phyloP scores from a whole-genome alignment of 1,139 yeast genomes.

The Meyerozyma sp. region DNA sequence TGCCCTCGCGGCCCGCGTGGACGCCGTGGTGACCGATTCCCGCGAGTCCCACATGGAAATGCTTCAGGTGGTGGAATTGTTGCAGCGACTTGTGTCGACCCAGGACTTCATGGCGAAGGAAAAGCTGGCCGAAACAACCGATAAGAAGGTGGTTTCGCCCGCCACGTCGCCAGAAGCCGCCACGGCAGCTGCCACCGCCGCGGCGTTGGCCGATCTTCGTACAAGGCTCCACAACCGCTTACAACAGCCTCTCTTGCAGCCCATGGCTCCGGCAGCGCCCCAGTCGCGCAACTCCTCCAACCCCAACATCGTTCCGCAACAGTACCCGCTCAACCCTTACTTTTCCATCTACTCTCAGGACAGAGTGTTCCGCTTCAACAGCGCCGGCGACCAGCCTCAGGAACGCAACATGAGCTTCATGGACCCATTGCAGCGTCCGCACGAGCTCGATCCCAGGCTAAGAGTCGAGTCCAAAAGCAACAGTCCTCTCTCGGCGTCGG shows the following conservation, averaged over 20 bases:
- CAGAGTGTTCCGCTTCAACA: constrained; percentile 1
- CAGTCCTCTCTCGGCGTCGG: constrained; percentile 10
- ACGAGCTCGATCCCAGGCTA: constrained; percentile 8
- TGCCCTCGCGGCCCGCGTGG: not conserved
- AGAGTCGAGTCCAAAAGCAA: constrained; percentile 10
- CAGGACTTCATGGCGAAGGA: not conserved
- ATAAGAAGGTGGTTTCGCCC: not conserved
- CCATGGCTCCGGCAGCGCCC: not conserved
- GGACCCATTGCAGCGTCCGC: constrained; percentile 33
- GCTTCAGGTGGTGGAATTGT: not conserved
- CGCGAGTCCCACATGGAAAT: not conserved
- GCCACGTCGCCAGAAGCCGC: not conserved
- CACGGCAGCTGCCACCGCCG: not conserved
- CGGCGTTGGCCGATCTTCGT: constrained; percentile 1
- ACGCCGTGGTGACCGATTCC: not conserved
- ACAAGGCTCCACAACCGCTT: not conserved
- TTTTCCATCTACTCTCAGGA: constrained; percentile 20
- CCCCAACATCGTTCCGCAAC: constrained; percentile 27
- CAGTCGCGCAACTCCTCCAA: constrained; percentile 14
- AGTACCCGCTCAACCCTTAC: constrained; percentile 34
- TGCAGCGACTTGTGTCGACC: not conserved
- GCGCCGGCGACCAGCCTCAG: constrained; percentile 1
- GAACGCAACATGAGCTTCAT: constrained; percentile 11
- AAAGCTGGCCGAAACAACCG: not conserved
- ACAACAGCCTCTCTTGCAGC: not conserved